Evolutionary conservation across 768 basidiomycete species (phyloP).

Genomic region (Galerina sulciceps): DNA sequence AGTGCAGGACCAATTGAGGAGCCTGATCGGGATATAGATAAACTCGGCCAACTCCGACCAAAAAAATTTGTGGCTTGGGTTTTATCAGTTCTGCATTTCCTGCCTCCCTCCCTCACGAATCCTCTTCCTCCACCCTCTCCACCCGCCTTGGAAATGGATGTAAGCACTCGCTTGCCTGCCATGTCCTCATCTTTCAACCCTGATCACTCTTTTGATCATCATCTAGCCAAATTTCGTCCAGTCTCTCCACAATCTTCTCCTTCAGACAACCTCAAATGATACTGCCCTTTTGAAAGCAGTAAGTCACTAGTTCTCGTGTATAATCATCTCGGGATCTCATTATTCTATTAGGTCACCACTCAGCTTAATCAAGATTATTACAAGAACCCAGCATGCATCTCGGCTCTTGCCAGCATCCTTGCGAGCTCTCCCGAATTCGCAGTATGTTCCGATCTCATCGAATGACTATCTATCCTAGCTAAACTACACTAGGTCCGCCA

Average conservation of each 20-base stretch:
- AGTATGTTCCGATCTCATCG: slow-evolving; percentile 52
- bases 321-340: slow-evolving; percentile 8
- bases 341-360: slow-evolving; percentile 74
- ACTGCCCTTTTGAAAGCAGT: slow-evolving; percentile 90
- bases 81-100: slow-evolving; percentile 17
- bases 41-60: slow-evolving; percentile 58
- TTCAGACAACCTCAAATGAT: slow-evolving; percentile 87
- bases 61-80: slow-evolving; percentile 48
- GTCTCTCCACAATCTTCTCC: slow-evolving; percentile 81
- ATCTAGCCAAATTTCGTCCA: slow-evolving; percentile 74
- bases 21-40: slow-evolving; percentile 30
- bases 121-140: slow-evolving; percentile 29
- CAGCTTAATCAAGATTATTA: slow-evolving; percentile 92
- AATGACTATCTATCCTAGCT: slow-evolving; percentile 9
- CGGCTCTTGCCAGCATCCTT: slow-evolving; percentile 86
- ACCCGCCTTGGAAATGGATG: slow-evolving; percentile 50
- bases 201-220: slow-evolving; percentile 25
- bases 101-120: slow-evolving; percentile 27
- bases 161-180: slow-evolving; percentile 30
- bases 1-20: not conserved
- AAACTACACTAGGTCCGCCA: slow-evolving; percentile 77
- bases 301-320: slow-evolving; percentile 33
- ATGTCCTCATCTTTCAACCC: slow-evolving; percentile 10
- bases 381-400: slow-evolving; percentile 88
- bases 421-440: slow-evolving; percentile 82